Percentiles rank a stretch among this genome's conserved stretches.
Conservation (phyloP, 2,329 filamentous ascomycete genomes). For the Scytalidium lignicola region DNA sequence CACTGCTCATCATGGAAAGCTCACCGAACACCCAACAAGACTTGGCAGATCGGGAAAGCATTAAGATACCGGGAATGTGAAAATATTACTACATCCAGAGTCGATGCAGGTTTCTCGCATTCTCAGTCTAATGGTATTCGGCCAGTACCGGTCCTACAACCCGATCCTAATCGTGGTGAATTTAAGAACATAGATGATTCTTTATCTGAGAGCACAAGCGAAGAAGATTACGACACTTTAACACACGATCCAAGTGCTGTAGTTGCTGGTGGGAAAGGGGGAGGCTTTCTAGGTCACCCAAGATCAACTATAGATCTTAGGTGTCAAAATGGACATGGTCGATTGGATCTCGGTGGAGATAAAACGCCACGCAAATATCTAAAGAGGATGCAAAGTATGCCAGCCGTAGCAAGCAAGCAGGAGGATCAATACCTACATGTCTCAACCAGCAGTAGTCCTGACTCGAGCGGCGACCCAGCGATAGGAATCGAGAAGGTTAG, state of each 20-base stretch:
- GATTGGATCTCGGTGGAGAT: conserved; percentile 2
- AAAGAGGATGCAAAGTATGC: conserved; percentile 20
- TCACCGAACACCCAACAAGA: no score
- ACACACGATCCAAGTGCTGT: conserved; percentile 21
- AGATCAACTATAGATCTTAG: background rate
- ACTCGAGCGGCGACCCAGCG: conserved; percentile 21
- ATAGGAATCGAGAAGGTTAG: conserved; percentile 19
- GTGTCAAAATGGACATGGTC: background rate
- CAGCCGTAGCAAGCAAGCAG: conserved; percentile 23
- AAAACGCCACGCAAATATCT: conserved; percentile 11
- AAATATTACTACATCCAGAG: no score
- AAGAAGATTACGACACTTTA: conserved; percentile 27
- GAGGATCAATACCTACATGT: conserved; percentile 22
- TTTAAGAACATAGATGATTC: background rate
- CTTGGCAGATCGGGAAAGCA: no score
- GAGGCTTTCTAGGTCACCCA: conserved; percentile 19
- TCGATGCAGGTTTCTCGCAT: no score
- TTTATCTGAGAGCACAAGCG: conserved; percentile 19
- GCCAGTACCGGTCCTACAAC: conserved; percentile 2
- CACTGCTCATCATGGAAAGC: no score
- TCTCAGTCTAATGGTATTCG: background rate
- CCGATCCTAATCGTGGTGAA: conserved; percentile 1
- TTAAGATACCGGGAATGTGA: no score
- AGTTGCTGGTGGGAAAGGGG: conserved; percentile 27
- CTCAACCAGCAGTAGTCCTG: conserved; percentile 22